phyloP scores from a whole-genome alignment of 73 alveolate species.

The Paramecium tetraurelia region DNA sequence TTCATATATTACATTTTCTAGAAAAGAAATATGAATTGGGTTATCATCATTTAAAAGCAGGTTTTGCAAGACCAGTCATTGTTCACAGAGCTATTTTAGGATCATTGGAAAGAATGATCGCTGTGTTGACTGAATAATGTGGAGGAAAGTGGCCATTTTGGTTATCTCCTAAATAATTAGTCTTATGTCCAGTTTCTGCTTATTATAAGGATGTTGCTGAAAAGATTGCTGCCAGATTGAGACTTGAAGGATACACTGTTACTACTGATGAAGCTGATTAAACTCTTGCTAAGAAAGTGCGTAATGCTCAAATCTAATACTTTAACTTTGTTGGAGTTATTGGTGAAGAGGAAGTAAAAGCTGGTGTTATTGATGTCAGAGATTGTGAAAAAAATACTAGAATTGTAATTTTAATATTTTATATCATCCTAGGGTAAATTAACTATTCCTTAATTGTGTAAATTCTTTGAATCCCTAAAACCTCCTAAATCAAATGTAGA shows the following conservation, averaged over 20 bases:
- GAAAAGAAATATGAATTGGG: slow-evolving; percentile 61
- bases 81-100: slow-evolving; percentile 99
- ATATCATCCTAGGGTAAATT: slow-evolving; percentile 50
- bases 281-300: slow-evolving; percentile 93
- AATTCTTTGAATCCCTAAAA: slow-evolving; percentile 65
- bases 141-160: slow-evolving; percentile 99
- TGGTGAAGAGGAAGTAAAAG: slow-evolving; percentile 97
- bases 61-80: slow-evolving; percentile 98
- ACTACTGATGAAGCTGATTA: slow-evolving; percentile 85
- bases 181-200: slow-evolving; percentile 95
- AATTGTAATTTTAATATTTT: slow-evolving; percentile 71
- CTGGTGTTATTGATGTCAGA: slow-evolving; percentile 94
- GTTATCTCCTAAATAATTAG: slow-evolving; percentile 98
- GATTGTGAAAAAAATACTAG: slow-evolving; percentile 87
- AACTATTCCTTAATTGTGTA: slow-evolving; percentile 44
- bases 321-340: slow-evolving; percentile 95
- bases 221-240: slow-evolving; percentile 75
- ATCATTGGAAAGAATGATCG: slow-evolving; percentile 97
- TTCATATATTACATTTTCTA: not conserved
- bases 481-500: slow-evolving; percentile 75
- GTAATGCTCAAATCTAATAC: slow-evolving; percentile 94
- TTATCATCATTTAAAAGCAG: slow-evolving; percentile 89
- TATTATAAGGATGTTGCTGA: slow-evolving; percentile 90
- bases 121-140: slow-evolving; percentile 92
- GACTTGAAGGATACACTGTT: slow-evolving; percentile 85